Conservation (phyloP, 192 early-diverging fungal genomes). For the Coemansia sp. region DNA sequence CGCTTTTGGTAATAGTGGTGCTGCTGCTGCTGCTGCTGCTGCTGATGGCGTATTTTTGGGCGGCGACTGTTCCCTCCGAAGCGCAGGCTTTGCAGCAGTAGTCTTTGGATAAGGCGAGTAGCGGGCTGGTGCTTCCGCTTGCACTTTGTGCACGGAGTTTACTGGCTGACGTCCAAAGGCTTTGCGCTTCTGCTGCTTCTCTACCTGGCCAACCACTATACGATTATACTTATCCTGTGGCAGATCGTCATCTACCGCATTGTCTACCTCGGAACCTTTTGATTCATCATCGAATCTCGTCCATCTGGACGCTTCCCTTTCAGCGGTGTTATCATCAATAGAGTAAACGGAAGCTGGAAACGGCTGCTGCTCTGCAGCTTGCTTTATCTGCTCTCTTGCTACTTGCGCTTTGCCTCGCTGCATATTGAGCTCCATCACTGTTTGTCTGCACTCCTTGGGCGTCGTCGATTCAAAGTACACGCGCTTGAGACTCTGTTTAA, state of each 20-base stretch:
- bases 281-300: not conserved
- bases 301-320: conserved; percentile 24
- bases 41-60: no score
- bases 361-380: not conserved
- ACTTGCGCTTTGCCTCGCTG: conserved; percentile 20
- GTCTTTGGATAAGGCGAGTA: not conserved
- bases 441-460: conserved; percentile 42
- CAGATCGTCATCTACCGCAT: conserved; percentile 3
- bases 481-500: conserved; percentile 45
- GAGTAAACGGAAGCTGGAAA: no score
- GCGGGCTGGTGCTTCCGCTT: not conserved
- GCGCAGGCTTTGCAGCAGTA: not conserved
- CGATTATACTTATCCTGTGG: conserved; percentile 16
- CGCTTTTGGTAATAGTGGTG: no score
- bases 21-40: no score
- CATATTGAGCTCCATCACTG: conserved; percentile 54
- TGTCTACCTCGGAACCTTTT: not conserved
- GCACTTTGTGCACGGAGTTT: not conserved
- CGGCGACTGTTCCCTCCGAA: not conserved
- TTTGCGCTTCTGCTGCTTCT: conserved; percentile 1
- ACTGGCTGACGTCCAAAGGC: not conserved
- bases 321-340: not conserved
- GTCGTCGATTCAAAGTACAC: conserved; percentile 43
- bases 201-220: conserved; percentile 11
- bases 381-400: not conserved